These are phyloP conservation scores for Thymus mandschuricus DNA, from an alignment of 257 asterid species.

Conservation along the genomic window DNA sequence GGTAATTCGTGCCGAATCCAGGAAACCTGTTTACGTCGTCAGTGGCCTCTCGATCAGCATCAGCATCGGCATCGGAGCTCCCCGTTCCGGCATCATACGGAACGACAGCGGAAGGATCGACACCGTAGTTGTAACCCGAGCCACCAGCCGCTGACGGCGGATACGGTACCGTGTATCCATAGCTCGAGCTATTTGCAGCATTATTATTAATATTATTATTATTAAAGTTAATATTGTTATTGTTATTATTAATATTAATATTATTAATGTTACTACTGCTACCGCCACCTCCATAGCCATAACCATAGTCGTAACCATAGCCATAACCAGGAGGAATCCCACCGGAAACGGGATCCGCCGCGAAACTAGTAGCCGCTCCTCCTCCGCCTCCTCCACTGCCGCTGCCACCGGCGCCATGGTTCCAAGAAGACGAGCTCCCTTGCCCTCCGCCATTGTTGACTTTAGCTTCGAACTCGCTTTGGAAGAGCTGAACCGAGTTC, in stretches of 20 bases:
- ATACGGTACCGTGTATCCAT: constrained; percentile 12
- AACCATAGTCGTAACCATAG: background rate
- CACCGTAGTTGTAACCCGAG: background rate
- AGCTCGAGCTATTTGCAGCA: background rate
- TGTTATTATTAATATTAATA: too few relatives aligned
- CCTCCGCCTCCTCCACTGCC: background rate
- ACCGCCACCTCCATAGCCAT: background rate
- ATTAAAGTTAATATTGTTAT: too few relatives aligned
- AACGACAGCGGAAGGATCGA: background rate
- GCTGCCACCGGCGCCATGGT: too few relatives aligned
- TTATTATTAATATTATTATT: too few relatives aligned
- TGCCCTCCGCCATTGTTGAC: background rate
- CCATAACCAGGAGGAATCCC: background rate
- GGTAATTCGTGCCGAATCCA: background rate
- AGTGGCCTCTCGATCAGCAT: background rate
- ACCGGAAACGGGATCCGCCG: background rate
- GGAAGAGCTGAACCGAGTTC: background rate
- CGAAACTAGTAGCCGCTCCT: background rate
- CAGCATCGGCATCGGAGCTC: background rate
- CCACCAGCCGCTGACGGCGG: background rate
- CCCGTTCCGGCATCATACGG: background rate
- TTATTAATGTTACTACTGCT: too few relatives aligned
- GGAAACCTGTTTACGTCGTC: background rate
- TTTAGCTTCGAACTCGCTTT: background rate
- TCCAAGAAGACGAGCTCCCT: too few relatives aligned